phyloP scores from a whole-genome alignment of 75 land plant genomes.

The Pinus tabuliformis region DNA sequence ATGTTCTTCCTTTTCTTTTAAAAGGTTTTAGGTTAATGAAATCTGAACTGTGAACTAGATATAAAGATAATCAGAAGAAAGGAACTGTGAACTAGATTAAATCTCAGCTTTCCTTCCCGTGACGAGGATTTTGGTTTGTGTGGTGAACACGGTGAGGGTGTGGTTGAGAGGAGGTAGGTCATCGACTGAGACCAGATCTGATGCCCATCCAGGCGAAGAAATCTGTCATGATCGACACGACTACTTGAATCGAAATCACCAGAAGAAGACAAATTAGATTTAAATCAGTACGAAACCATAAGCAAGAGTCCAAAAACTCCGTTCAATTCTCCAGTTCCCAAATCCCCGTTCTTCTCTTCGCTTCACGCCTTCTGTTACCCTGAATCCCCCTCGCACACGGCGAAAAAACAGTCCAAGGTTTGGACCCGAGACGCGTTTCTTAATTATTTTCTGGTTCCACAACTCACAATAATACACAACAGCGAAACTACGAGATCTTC shows the following conservation, averaged over 20 bases:
- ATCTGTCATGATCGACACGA: not conserved
- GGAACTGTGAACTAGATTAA: no score
- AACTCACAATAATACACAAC: not conserved
- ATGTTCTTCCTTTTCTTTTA: not conserved
- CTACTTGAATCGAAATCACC: not conserved
- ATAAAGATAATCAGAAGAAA: no score
- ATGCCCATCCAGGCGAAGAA: not conserved
- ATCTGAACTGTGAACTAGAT: no score
- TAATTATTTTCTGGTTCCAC: not conserved
- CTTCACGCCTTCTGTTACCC: not conserved
- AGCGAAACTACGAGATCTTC: not conserved
- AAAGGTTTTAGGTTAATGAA: no score
- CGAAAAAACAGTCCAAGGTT: not conserved
- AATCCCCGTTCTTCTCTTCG: not conserved
- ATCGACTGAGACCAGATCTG: not conserved
- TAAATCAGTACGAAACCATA: not conserved
- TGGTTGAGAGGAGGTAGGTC: not conserved
- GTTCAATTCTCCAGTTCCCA: not conserved
- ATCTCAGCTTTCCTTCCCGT: no score
- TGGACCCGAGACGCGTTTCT: not conserved
- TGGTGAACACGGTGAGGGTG: no score
- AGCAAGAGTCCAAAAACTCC: not conserved
- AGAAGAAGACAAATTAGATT: constrained; percentile 1
- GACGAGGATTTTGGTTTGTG: not conserved
- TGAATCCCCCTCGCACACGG: not conserved